Evolutionary conservation across 345 rosid genomes (phyloP), one percentile per base, ranked within the genome.

Genomic region (Leavenworthia alabamica): DNA sequence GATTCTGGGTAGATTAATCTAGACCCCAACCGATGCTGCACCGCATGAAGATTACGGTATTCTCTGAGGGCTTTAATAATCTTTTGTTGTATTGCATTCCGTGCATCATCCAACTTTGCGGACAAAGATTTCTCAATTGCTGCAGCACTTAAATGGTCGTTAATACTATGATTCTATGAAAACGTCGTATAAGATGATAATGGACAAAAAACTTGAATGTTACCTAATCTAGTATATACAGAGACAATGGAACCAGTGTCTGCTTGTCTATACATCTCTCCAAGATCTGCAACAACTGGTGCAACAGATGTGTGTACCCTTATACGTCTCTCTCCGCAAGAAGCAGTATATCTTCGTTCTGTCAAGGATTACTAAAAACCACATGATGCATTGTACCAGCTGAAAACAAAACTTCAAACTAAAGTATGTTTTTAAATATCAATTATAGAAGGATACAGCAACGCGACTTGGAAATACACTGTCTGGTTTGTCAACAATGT

Each of bases 321-420:
- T 66, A 94, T 94, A 56, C 97, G 93, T 73, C 99, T 90, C 83
- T 94, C 99, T 74, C 99, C 99, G 40, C 97, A 94, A 40, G 99
- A 94, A 56, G 99, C 97, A 58, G 97, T 94, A 66, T 94, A 94
- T 56, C 99, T 94, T 81, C 68, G 52, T 35, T 73, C 46, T 26
- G 79, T 81, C 73, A 86, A 90, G 81, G 82, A 78, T 58, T 72
- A 73, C 57, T 35, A 40, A 23, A 51, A 49, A 26, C 33, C 49
- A 51, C 40, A 42, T n/a, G 28, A 50, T 53, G 59, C 13, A 26
- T 39, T 37, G n/a, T 58, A 27, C 57, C 41, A 65, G 47, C 45
- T 49, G 28, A 66, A 49, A 66, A 12, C 39, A 23, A 44, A 64
- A 49, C 9, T 49, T 49, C n/a, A 51, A 58, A 64, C 14, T 32